Evolutionary conservation across 2,329 filamentous ascomycete species (phyloP).

Genomic region (Fusarium verticillioides): DNA sequence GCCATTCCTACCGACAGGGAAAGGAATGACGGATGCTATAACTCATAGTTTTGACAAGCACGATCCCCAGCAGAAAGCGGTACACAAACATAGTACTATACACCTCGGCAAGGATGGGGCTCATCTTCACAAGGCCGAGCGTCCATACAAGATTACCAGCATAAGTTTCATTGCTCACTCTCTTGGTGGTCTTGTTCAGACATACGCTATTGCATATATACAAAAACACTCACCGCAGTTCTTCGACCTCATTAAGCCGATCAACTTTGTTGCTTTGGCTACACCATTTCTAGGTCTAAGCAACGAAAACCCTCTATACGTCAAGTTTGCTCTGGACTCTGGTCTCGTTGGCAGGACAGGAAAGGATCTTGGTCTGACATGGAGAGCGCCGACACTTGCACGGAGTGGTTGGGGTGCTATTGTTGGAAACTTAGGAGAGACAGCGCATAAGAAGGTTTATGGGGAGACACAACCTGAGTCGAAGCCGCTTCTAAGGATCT

Average conservation of each 20-base stretch:
- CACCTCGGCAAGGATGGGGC: conserved; percentile 65
- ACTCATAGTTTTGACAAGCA: conserved; percentile 55
- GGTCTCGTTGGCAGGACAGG: conserved; percentile 95
- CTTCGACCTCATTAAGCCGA: conserved; percentile 84
- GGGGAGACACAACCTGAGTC: conserved; percentile 72
- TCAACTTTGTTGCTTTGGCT: conserved; percentile 91
- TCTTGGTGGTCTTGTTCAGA: conserved; percentile 88
- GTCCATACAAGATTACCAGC: conserved; percentile 86
- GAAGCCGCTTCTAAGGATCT: conserved; percentile 87
- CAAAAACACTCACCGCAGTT: conserved; percentile 95
- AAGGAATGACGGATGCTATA: conserved; percentile 59
- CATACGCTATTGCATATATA: conserved; percentile 95
- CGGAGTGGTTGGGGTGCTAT: conserved; percentile 89
- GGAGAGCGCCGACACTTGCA: conserved; percentile 87
- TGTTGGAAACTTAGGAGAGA: conserved; percentile 78
- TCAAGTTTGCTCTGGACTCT: conserved; percentile 96
- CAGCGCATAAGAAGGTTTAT: conserved; percentile 46
- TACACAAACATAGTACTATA: conserved; percentile 71
- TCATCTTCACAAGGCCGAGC: conserved; percentile 59
- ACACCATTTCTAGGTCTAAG: conserved; percentile 91
- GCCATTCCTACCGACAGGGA: conserved; percentile 77
- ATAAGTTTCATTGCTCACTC: conserved; percentile 97
- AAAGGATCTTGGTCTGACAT: conserved; percentile 93
- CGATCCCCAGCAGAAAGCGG: conserved; percentile 58
- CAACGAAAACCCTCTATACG: conserved; percentile 97